Evolutionary conservation across 2,329 filamentous ascomycete genomes (phyloP), one percentile per base, ranked within the genome.

Genomic region (Fonsecaea nubica): DNA sequence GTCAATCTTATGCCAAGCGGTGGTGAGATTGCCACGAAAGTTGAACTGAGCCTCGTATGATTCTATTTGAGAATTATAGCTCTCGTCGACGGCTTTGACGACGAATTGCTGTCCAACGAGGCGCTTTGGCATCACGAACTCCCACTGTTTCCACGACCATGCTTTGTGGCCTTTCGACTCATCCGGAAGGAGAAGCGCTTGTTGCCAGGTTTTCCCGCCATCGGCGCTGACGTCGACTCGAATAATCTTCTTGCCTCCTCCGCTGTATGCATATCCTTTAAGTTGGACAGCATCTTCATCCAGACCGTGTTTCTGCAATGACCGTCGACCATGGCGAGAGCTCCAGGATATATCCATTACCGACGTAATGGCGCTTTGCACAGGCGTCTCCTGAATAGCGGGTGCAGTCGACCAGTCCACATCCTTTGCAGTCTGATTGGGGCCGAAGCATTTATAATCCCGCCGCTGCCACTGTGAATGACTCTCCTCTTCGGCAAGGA

Each of bases 371-470:
- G 89, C 89, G 65, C 86, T 89, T 35, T 88, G 89, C 18, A 91
- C 84, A 1, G 89, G 87, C 80, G 90, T 85, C 72, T 90, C 88
- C 70, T 91, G 89, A 35, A 90, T 90, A 1, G 86, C 82, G 10
- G 84, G 84, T 7, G 88, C 88, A 30, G 80, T 79, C 58, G 87
- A 85, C 87, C 88, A 90, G 75, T 89, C 83, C 5, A 86, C 83
- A 25, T 83, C 81, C 36, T 79, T 79, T 12, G 80, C 79, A 32
- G 45, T 36, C 74, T 88, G 82, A 72, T 89, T 89, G 3, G 88
- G 88, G 0, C 88, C 87, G 66, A 90, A 90, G 72, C 85, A 86
- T 75, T 90, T 90, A 77, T 91, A 90, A 74, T 91, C 89, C 18
- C 85, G 82, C 25, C 86, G 82, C 74, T 90, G 87, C 87, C 88